Evolutionary conservation across 768 basidiomycete genomes (phyloP).

Genomic region (Sarcomyxa edulis): DNA sequence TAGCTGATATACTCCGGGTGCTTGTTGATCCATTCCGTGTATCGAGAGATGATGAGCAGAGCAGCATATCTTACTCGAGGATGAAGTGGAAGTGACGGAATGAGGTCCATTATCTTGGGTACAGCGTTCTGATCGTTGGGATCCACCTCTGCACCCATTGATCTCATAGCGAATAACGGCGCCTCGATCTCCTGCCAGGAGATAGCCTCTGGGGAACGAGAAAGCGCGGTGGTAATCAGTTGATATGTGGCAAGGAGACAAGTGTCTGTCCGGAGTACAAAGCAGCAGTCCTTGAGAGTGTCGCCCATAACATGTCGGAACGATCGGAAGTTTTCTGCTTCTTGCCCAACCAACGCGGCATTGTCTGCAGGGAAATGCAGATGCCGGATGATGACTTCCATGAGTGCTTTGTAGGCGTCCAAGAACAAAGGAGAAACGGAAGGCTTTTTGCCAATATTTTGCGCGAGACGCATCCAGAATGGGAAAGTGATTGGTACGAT

Average conservation of each 20-base stretch:
- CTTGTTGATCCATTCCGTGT: conserved; percentile 92
- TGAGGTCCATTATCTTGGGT: conserved; percentile 94
- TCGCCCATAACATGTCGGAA: conserved; percentile 99
- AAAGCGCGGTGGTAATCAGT: conserved; percentile 70
- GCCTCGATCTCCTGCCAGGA: conserved; percentile 98
- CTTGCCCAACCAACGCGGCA: conserved; percentile 64
- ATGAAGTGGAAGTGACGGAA: conserved; percentile 85
- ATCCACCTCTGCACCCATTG: conserved; percentile 96
- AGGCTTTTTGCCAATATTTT: conserved; percentile 73
- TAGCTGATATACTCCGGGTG: conserved; percentile 84
- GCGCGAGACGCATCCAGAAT: conserved; percentile 98
- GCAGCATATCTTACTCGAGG: conserved; percentile 94
- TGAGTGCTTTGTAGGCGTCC: conserved; percentile 79
- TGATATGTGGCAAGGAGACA: conserved; percentile 82
- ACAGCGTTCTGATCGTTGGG: conserved; percentile 75
- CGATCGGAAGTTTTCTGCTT: conserved; percentile 87
- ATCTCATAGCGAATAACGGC: conserved; percentile 94
- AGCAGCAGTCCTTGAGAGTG: conserved; percentile 97
- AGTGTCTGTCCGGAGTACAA: conserved; percentile 80
- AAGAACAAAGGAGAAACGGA: conserved; percentile 71
- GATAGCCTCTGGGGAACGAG: conserved; percentile 46
- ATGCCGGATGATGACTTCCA: conserved; percentile 83
- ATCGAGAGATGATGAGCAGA: conserved; percentile 89
- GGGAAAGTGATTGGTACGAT: conserved; percentile 97
- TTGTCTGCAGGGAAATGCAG: conserved; percentile 85